Conservation (phyloP, 2,329 filamentous ascomycete species). For the Talaromyces sp. region DNA sequence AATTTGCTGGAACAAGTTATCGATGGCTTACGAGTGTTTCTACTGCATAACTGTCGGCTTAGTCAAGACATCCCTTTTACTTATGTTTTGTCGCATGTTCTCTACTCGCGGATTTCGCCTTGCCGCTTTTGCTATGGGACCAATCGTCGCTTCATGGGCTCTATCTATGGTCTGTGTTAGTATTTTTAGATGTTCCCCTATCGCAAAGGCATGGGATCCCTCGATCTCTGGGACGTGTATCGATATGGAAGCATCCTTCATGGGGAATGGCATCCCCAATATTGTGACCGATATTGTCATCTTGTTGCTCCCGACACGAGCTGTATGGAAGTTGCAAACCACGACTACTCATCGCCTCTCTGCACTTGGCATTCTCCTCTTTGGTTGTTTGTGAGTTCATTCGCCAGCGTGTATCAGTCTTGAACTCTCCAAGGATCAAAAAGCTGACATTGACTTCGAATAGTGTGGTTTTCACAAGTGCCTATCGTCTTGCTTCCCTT, state of each 20-base stretch:
- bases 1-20: conserved; percentile 34
- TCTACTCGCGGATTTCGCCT: conserved; percentile 48
- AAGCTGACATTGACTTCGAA: background rate
- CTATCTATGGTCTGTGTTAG: conserved; percentile 53
- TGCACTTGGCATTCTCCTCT: conserved; percentile 12
- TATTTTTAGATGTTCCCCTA: conserved; percentile 57
- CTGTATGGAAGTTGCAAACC: conserved; percentile 30
- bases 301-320: conserved; percentile 27
- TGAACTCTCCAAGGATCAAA: background rate
- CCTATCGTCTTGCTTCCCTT: conserved; percentile 53
- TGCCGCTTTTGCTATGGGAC: conserved; percentile 45
- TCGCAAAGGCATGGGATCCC: conserved; percentile 54
- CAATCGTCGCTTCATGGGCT: conserved; percentile 52
- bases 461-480: conserved; percentile 52
- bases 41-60: conserved; percentile 51
- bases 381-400: conserved; percentile 19
- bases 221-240: conserved; percentile 52
- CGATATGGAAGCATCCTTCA: conserved; percentile 55
- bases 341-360: conserved; percentile 21
- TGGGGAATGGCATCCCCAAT: conserved; percentile 51
- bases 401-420: background rate
- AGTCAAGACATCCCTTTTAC: conserved; percentile 55
- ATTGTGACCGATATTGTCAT: conserved; percentile 30
- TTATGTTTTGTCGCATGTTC: conserved; percentile 60
- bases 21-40: conserved; percentile 46